These are phyloP conservation scores for Coniochaeta sp. DNA, from an alignment of 2,329 filamentous ascomycete genomes.

Conservation along the genomic window DNA sequence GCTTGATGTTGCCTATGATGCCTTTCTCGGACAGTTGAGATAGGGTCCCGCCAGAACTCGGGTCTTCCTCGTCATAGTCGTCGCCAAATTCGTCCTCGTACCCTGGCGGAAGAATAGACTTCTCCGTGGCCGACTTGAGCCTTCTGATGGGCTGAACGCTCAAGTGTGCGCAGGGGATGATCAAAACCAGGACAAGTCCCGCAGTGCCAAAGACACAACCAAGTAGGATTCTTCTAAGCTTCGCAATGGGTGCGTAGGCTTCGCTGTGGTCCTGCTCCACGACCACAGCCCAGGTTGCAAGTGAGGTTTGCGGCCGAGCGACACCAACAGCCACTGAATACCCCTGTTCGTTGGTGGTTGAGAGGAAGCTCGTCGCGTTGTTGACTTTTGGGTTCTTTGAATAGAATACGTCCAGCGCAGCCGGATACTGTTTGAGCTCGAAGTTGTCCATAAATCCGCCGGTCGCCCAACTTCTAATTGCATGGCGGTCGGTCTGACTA, in stretches of 20 bases:
- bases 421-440: slow-evolving; percentile 52
- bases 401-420: slow-evolving; percentile 53
- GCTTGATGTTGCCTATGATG: slow-evolving; percentile 27
- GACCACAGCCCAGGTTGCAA: slow-evolving; percentile 77
- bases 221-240: slow-evolving; percentile 71
- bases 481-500: slow-evolving; percentile 40
- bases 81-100: slow-evolving; percentile 42
- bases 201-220: slow-evolving; percentile 80
- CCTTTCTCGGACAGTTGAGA: slow-evolving; percentile 38
- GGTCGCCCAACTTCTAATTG: slow-evolving; percentile 29
- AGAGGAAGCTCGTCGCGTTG: slow-evolving; percentile 61
- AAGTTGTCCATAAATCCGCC: slow-evolving; percentile 45
- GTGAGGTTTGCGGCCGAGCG: slow-evolving; percentile 55
- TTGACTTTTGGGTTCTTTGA: slow-evolving; percentile 42
- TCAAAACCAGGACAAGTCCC: slow-evolving; percentile 62
- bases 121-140: slow-evolving; percentile 67
- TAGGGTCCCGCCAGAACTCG: slow-evolving; percentile 28
- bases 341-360: slow-evolving; percentile 65
- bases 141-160: slow-evolving; percentile 74
- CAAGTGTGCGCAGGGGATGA: slow-evolving; percentile 73
- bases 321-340: slow-evolving; percentile 70
- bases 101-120: slow-evolving; percentile 60
- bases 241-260: slow-evolving; percentile 67
- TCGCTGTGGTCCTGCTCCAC: slow-evolving; percentile 70
- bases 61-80: slow-evolving; percentile 39